A percentile compares a stretch with the other conserved stretches of the same genome.
These are phyloP conservation scores for Oryza meyeriana DNA, from an alignment of 176 grass and related monocot species.

Conservation along the genomic window DNA sequence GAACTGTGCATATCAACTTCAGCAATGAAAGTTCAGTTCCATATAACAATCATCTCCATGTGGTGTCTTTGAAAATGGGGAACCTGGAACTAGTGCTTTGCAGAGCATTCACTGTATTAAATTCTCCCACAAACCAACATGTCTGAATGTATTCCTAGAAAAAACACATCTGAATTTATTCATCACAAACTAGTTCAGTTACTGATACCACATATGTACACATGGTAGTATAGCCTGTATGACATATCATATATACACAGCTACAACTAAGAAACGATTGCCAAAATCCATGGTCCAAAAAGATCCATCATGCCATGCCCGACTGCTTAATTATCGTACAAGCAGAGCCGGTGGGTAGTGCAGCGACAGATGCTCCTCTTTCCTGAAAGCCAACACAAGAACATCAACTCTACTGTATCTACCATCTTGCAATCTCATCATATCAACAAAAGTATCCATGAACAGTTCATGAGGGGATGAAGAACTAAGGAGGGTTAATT, in stretches of 20 bases:
- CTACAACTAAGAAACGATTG: background rate
- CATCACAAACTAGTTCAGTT: background rate
- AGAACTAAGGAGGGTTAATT: background rate
- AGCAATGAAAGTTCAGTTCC: background rate
- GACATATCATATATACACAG: background rate
- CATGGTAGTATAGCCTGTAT: background rate
- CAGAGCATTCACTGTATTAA: background rate
- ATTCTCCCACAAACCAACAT: background rate
- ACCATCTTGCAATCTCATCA: background rate
- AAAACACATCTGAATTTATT: background rate
- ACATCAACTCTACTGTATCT: background rate
- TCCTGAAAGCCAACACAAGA: constrained; percentile 28
- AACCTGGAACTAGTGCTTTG: background rate
- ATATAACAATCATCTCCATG: too few relatives aligned
- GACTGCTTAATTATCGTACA: background rate
- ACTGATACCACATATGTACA: background rate
- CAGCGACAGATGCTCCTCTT: constrained; percentile 23
- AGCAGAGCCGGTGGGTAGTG: background rate
- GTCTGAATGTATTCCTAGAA: background rate
- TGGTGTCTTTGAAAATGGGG: background rate
- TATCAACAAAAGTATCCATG: background rate
- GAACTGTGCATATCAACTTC: background rate
- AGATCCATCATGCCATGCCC: background rate
- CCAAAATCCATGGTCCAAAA: constrained; percentile 10
- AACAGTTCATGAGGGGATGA: background rate